Conservation (phyloP, 108 stramenopile species). For the Cyclotella sp. region DNA sequence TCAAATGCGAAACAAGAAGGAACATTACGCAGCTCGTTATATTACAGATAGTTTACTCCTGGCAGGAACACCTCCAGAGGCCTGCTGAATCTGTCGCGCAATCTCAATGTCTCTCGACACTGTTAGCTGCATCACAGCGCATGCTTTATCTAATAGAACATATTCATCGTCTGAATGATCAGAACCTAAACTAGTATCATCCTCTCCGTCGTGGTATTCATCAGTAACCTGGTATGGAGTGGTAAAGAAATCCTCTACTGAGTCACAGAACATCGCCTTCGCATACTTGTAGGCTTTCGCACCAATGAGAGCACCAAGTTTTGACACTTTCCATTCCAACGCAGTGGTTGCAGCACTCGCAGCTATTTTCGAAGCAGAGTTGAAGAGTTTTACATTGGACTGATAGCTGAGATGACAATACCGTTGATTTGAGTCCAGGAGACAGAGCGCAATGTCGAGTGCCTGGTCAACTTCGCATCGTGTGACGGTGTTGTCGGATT, state of each 20-base stretch:
- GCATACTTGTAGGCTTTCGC: constrained; percentile 46
- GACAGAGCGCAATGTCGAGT: constrained; percentile 2
- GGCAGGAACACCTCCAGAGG: no score
- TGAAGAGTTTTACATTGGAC: not conserved
- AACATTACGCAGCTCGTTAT: no score
- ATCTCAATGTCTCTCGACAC: constrained; percentile 14
- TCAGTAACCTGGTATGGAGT: constrained; percentile 22
- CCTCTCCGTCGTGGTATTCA: constrained; percentile 20
- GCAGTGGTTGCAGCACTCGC: constrained; percentile 33
- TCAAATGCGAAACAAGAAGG: no score
- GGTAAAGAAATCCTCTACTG: constrained; percentile 12
- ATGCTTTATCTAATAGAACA: constrained; percentile 33
- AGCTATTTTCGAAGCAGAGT: not conserved
- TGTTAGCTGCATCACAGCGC: constrained; percentile 39
- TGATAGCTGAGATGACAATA: not conserved
- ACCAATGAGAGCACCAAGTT: constrained; percentile 23
- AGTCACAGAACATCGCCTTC: constrained; percentile 27
- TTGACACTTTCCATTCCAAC: constrained; percentile 38
- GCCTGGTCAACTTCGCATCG: not conserved
- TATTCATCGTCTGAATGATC: constrained; percentile 26
- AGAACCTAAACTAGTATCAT: constrained; percentile 19
- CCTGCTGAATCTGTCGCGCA: constrained; percentile 2
- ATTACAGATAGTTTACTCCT: no score
- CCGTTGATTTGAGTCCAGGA: not conserved
- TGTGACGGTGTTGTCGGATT: not conserved